These are phyloP conservation scores for Solanum gandarillasii DNA, from an alignment of 257 asterid species.

Conservation along the genomic window DNA sequence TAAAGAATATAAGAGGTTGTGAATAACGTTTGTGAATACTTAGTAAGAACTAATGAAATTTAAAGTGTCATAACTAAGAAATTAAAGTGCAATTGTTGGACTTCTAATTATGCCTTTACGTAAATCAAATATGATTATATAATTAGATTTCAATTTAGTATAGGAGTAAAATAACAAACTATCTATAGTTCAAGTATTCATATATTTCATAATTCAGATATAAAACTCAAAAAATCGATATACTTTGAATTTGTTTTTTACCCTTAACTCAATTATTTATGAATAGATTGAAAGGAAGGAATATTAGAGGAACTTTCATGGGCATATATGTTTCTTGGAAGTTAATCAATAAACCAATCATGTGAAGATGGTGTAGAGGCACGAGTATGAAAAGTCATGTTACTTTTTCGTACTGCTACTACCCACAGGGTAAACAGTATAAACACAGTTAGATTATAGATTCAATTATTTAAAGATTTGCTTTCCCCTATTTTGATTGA, in stretches of 20 bases:
- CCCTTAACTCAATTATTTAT: neutral
- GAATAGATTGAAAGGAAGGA: neutral
- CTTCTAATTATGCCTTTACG: neutral
- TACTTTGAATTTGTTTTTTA: neutral
- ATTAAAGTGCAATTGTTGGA: neutral
- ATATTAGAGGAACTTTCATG: neutral
- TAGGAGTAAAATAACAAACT: no score
- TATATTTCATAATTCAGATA: no score
- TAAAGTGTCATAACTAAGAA: neutral
- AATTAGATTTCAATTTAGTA: no score
- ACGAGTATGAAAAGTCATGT: neutral
- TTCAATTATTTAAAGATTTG: neutral
- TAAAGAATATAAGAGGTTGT: neutral
- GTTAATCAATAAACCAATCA: slow-evolving; percentile 6
- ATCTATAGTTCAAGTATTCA: no score
- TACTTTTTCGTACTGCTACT: neutral
- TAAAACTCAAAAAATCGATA: neutral
- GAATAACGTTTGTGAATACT: neutral
- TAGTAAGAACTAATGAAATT: neutral
- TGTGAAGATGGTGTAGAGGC: neutral
- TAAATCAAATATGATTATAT: no score
- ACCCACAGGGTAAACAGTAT: neutral
- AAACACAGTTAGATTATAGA: neutral
- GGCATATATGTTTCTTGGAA: slow-evolving; percentile 11
- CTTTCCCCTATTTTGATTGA: neutral